These are phyloP conservation scores for Colletotrichum sp. DNA, from an alignment of 2,329 filamentous ascomycete species.

Conservation along the genomic window DNA sequence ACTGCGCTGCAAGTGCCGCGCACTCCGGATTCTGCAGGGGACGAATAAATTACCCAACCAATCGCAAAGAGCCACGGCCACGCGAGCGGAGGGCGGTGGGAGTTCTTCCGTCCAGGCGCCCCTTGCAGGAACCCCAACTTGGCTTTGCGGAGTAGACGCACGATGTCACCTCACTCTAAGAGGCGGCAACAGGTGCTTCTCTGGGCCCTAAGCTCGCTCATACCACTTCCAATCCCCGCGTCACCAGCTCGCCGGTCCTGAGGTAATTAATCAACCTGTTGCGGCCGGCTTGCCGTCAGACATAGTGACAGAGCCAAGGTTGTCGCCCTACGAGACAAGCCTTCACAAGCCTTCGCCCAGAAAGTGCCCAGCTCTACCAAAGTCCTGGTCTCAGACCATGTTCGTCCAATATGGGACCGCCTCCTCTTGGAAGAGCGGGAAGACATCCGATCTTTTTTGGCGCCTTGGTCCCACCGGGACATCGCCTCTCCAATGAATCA, in stretches of 20 bases:
- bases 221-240: neutral
- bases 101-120: conserved; percentile 1
- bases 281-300: neutral
- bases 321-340: neutral
- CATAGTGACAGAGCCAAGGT: neutral
- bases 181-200: neutral
- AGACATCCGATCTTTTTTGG: neutral
- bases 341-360: conserved; percentile 6
- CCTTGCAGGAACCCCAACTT: neutral
- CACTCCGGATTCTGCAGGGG: neutral
- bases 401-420: conserved; percentile 1
- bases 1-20: neutral
- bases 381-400: neutral
- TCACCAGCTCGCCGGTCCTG: neutral
- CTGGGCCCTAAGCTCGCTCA: neutral
- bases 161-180: neutral
- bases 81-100: neutral
- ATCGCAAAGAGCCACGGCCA: neutral
- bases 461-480: neutral
- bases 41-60: neutral
- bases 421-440: neutral
- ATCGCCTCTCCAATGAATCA: neutral
- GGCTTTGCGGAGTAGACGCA: conserved; percentile 4
- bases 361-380: neutral
- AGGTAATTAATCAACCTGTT: neutral